These are phyloP conservation scores for Plasmodium adleri DNA, from an alignment of 169 alveolate genomes.

Conservation along the genomic window DNA sequence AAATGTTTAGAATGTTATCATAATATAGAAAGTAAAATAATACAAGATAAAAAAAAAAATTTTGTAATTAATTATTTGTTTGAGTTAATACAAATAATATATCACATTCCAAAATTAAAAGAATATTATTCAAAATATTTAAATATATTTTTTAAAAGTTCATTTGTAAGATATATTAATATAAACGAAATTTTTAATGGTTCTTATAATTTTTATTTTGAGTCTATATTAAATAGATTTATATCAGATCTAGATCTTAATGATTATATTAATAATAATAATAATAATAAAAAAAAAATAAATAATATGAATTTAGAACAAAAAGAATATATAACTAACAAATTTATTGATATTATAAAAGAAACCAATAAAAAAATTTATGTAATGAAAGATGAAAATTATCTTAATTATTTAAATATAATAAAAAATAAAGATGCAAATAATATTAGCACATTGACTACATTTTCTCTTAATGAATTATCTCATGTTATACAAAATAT, in stretches of 20 bases:
- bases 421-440: not conserved
- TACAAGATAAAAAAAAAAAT: not conserved
- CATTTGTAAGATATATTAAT: slow-evolving; percentile 50
- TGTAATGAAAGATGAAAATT: not conserved
- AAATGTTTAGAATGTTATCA: slow-evolving; percentile 66
- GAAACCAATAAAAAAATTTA: not conserved
- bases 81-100: slow-evolving; percentile 40
- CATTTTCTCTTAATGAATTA: slow-evolving; percentile 28
- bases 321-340: slow-evolving; percentile 5
- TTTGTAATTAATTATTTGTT: slow-evolving; percentile 37
- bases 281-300: slow-evolving; percentile 11
- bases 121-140: slow-evolving; percentile 32
- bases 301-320: slow-evolving; percentile 7
- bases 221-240: slow-evolving; percentile 6
- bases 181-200: slow-evolving; percentile 18
- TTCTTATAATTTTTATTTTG: slow-evolving; percentile 7
- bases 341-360: not conserved
- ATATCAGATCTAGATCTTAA: slow-evolving; percentile 5
- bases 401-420: not conserved
- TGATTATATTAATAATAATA: slow-evolving; percentile 22
- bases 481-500: slow-evolving; percentile 33
- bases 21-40: slow-evolving; percentile 22
- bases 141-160: slow-evolving; percentile 36
- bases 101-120: slow-evolving; percentile 5
- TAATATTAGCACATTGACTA: not conserved